A percentile compares a stretch with the other conserved stretches of the same genome.
These are phyloP conservation scores for Thymus mandschuricus DNA, from an alignment of 257 asterid species.

Conservation along the genomic window DNA sequence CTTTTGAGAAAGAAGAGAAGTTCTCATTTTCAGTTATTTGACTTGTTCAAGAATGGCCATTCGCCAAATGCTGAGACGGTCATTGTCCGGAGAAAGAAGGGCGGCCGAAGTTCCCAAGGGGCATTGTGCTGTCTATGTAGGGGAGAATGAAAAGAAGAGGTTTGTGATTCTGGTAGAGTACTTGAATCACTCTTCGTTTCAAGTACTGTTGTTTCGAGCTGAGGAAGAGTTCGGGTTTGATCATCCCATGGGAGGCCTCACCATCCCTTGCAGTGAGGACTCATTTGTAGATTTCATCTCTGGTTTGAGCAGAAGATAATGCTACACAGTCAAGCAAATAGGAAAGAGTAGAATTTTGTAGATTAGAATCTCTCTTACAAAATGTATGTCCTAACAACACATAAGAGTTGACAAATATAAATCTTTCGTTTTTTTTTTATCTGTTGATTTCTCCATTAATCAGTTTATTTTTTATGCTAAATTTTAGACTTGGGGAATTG, in stretches of 20 bases:
- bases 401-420: too few species aligned
- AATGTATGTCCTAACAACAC: too few species aligned
- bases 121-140: constrained; percentile 39
- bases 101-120: constrained; percentile 23
- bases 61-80: background rate
- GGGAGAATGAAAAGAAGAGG: constrained; percentile 16
- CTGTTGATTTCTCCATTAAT: too few species aligned
- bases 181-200: constrained; percentile 46
- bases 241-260: background rate
- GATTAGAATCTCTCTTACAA: background rate
- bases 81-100: constrained; percentile 2
- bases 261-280: too few species aligned
- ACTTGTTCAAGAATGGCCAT: background rate
- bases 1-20: too few species aligned
- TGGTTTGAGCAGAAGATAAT: constrained; percentile 26
- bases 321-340: background rate
- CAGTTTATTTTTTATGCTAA: too few species aligned
- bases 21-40: too few species aligned
- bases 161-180: constrained; percentile 22
- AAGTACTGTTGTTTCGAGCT: constrained; percentile 18
- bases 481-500: too few species aligned
- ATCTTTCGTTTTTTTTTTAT: too few species aligned
- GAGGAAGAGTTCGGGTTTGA: background rate
- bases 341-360: constrained; percentile 1
- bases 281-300: background rate